Evolutionary conservation across 2,329 filamentous ascomycete genomes (phyloP), one percentile per base, ranked within the genome.

Genomic region (Ampelomyces quisqualis): DNA sequence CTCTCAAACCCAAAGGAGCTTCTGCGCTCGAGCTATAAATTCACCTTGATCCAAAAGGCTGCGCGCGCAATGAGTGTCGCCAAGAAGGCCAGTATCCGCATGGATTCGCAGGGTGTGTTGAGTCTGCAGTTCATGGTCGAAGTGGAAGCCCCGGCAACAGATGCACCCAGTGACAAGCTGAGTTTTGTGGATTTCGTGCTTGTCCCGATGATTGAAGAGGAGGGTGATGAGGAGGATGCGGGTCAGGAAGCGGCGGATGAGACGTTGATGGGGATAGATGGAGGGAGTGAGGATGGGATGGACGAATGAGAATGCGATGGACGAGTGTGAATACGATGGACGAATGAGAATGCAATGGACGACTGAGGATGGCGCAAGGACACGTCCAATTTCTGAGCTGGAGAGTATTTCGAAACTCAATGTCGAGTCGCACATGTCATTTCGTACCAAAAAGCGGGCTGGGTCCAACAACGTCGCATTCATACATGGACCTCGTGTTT

Each of bases 71-170:
- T 98, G 91, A 83, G 85, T 31, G 81, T 90, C 24, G 89, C 90
- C 4, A 90, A 80, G 59, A 98, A 97, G 70, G 90, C 97, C 43
- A 95, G 90, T 63, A 78, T 98, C 47, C 78, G 93, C 11, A 85
- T 89, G 0, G 93, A 98, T 68, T 77, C 80, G 2, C 88, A 95
- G 64, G 91, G 93, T 0, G 91, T 98, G 20, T 69, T 98, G 51
- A 96, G 88, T 68, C 72, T 97, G 65, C 93, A 98, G 63, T 96
- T 97, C 60, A 93, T 98, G 86, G 85, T 98, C 11, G 89, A 96
- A 63, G 77, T 90, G 28, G 88, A 93, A 47, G 33, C 46, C n/a
- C n/a, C n/a, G n/a, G n/a, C n/a, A n/a, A n/a, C n/a, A n/a, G n/a
- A n/a, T n/a, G n/a, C n/a, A n/a, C n/a, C 34, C 23, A 79, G 79